Percentiles rank a stretch among this genome's conserved stretches.
phyloP scores from a whole-genome alignment of 1,284 basidiomycete species.

The Phylloboletellus chloephorus region DNA sequence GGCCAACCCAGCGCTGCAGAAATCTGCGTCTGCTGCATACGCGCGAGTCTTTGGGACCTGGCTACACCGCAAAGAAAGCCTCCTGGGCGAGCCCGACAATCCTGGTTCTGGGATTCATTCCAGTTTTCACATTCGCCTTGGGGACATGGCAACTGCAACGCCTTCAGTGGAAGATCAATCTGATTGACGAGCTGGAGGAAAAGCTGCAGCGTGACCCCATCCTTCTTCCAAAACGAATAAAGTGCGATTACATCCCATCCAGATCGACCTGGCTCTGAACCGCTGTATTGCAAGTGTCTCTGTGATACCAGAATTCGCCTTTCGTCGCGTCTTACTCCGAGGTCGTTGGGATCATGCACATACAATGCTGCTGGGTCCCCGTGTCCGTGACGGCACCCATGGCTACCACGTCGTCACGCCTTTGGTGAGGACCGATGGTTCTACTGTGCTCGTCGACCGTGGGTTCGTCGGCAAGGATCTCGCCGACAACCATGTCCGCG shows the following conservation, averaged over 20 bases:
- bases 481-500: conserved; percentile 33
- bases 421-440: conserved; percentile 67
- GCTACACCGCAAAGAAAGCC: conserved; percentile 52
- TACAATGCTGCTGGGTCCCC: conserved; percentile 80
- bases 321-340: conserved; percentile 74
- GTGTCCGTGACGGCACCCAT: conserved; percentile 80
- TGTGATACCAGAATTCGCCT: conserved; percentile 81
- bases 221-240: conserved; percentile 77
- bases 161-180: conserved; percentile 89
- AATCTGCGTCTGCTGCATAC: conserved; percentile 15
- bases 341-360: conserved; percentile 76
- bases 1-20: conserved; percentile 7
- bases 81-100: conserved; percentile 68
- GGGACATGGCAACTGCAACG: conserved; percentile 93
- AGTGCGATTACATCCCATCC: conserved; percentile 51
- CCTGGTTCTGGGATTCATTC: conserved; percentile 79
- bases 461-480: conserved; percentile 81
- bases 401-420: conserved; percentile 89
- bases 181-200: conserved; percentile 93
- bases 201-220: conserved; percentile 83
- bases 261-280: conserved; percentile 10
- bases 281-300: conserved; percentile 42
- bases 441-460: conserved; percentile 85
- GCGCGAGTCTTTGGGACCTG: conserved; percentile 8
- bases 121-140: conserved; percentile 86